A percentile compares a stretch with the other conserved stretches of the same genome.
These are phyloP conservation scores for Calonectria multiphialidica DNA, from an alignment of 2,329 filamentous ascomycete species.

Conservation along the genomic window DNA sequence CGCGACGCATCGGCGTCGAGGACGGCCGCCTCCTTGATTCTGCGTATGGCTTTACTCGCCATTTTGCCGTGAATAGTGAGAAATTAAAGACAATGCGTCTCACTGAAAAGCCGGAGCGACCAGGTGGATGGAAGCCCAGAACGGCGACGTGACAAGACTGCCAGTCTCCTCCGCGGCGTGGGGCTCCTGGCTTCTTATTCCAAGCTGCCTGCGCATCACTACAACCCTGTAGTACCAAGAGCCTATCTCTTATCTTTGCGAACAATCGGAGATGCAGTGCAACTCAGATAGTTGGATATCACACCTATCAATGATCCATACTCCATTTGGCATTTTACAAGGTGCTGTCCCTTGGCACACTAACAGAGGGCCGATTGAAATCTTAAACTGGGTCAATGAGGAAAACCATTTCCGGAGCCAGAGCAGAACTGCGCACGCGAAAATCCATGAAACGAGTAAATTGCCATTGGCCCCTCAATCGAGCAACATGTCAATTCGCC, in stretches of 20 bases:
- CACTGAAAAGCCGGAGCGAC: not conserved
- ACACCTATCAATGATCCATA: not conserved
- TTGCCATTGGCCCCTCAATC: not conserved
- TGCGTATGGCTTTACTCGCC: slow-evolving; percentile 6
- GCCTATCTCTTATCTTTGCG: not conserved
- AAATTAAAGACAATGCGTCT: too few species aligned
- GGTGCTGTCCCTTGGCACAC: not conserved
- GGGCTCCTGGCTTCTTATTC: slow-evolving; percentile 2
- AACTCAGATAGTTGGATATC: not conserved
- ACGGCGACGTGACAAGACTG: not conserved
- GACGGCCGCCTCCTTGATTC: slow-evolving; percentile 47
- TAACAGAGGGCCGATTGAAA: not conserved
- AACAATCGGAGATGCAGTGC: not conserved
- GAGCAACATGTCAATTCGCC: not conserved
- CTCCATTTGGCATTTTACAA: not conserved
- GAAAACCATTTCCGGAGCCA: not conserved
- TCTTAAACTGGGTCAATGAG: not conserved
- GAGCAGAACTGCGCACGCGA: not conserved
- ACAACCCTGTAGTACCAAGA: not conserved
- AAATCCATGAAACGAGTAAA: not conserved
- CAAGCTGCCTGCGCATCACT: not conserved
- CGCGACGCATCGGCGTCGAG: slow-evolving; percentile 54
- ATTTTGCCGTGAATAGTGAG: not conserved
- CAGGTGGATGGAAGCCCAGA: not conserved
- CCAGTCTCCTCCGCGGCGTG: not conserved